Base-by-base conservation (phyloP, 2,329 filamentous ascomycete species). In the Akanthomyces muscarius region DNA sequence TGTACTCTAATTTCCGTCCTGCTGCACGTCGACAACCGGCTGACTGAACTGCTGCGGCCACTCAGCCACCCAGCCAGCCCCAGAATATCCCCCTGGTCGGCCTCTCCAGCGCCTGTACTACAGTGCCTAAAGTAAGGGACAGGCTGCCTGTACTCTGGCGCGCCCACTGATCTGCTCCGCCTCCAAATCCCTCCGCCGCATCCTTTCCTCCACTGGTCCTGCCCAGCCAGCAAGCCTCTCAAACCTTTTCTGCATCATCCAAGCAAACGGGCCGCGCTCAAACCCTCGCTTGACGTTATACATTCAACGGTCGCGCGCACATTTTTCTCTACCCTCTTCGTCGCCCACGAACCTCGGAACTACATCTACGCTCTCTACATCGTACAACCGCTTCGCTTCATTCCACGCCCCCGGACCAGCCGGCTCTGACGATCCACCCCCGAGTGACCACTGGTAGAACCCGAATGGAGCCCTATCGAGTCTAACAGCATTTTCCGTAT, bases 171-270 rank as follows among this genome's bases (percentile, higher is more conserved):
- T 10, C 4, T 36, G 33, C 42, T 45, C 54, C 18, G 41, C 54
- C 54, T 45, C 54, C 28, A 33, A 33, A 47, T 28, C 41, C 30
- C 36, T 13, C 41, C 45, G 45, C 14, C 38, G 14, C 33, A 18
- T 18, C 45, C 48, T 36, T 33, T 44, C 14, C 51, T 62, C 14
- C 36, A 30, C 53, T 21, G 38, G 53, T 57, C 47, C 50, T 51
- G 21, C 53, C 45, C 16, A 51, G 23, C 45, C 33, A 45, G 16
- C 28, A 10, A 33, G 52, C 52, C 52, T 42, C 48, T 47, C 58
- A 53, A 61, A 61, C 48, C 41, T 41, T 47, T 42, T 33, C 58
- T 45, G 41, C 58, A 60, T 52, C 57, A 60, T 28, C 48, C 47
- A 61, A 38, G 16, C 41, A 45, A 57, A 51, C 33, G 28, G 47